A percentile compares a stretch with the other conserved stretches of the same genome.
phyloP scores from a whole-genome alignment of 257 asterid species.

The Ophiorrhiza pumila region DNA sequence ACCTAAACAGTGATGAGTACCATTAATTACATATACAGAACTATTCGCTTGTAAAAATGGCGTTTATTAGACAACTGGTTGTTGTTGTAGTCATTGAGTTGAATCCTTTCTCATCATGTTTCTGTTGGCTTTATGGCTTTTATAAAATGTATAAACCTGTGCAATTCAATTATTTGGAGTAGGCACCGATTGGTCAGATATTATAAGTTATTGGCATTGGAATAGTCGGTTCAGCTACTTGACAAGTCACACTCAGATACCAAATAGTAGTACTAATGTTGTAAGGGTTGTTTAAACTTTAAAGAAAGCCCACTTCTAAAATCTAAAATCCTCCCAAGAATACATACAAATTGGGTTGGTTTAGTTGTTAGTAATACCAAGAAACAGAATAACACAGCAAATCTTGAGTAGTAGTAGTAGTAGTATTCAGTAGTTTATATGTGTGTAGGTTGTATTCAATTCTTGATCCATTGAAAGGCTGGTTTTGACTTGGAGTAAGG shows the following conservation, averaged over 20 bases:
- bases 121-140: no score
- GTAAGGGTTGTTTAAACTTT: neutral
- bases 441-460: neutral
- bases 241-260: slow-evolving; percentile 1
- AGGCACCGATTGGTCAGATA: neutral
- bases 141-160: neutral
- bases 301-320: neutral
- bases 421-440: neutral
- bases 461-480: neutral
- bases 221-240: neutral
- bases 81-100: neutral
- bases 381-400: neutral
- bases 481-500: neutral
- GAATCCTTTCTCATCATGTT: neutral
- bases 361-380: neutral
- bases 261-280: neutral
- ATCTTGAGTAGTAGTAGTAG: neutral
- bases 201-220: neutral
- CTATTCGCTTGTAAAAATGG: neutral
- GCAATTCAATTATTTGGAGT: neutral
- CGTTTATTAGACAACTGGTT: neutral
- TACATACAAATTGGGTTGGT: no score
- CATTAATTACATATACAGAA: neutral
- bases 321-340: neutral
- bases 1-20: neutral